Conservation (phyloP, 345 rosid species). For the Alliaria petiolata region DNA sequence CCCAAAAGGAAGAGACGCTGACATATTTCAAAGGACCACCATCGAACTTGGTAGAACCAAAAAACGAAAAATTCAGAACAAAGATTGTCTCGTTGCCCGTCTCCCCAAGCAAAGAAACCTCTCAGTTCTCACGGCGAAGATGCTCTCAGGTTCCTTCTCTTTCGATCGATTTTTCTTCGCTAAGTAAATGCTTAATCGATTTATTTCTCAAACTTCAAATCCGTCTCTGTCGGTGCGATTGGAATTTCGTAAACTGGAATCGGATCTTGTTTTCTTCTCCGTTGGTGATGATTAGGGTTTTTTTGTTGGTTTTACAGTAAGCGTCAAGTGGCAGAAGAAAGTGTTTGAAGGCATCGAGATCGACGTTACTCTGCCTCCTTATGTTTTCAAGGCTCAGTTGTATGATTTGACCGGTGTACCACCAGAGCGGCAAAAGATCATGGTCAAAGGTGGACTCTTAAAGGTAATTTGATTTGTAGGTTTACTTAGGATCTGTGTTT, state of each 20-base stretch:
- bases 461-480: conserved; percentile 45
- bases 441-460: conserved; percentile 94
- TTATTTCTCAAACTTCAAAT: background rate
- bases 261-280: background rate
- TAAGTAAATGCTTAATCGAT: background rate
- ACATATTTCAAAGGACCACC: background rate
- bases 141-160: conserved; percentile 52
- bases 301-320: conserved; percentile 50
- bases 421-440: conserved; percentile 94
- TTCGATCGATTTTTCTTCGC: background rate
- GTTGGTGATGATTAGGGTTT: background rate
- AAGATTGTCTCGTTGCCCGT: conserved; percentile 32
- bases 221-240: background rate
- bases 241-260: background rate
- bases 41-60: conserved; percentile 9
- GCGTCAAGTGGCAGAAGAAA: conserved; percentile 95
- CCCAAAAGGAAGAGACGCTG: background rate
- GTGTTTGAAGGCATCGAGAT: conserved; percentile 77
- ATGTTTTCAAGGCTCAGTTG: conserved; percentile 86
- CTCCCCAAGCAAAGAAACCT: conserved; percentile 50
- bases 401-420: conserved; percentile 92
- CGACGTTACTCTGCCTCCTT: conserved; percentile 68
- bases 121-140: conserved; percentile 30
- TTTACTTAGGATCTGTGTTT: background rate
- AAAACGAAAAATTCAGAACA: background rate